Evolutionary conservation across 1,284 basidiomycete genomes (phyloP), one percentile per base, ranked within the genome.

Genomic region (Apiotrichum siamense): DNA sequence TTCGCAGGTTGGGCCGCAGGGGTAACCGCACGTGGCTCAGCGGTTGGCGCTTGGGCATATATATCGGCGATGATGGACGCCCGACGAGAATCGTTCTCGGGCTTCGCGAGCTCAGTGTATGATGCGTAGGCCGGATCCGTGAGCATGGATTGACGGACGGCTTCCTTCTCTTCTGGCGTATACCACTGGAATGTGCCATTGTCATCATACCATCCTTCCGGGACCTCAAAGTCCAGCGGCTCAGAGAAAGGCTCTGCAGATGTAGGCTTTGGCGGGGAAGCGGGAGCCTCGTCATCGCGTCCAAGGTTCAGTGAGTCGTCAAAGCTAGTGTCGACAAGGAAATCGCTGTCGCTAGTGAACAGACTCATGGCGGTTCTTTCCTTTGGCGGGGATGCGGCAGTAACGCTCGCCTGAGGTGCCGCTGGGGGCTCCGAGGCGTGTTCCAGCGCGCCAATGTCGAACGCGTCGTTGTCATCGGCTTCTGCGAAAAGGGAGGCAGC

Each of bases 191-290:
- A 72, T 32, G 60, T 50, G 24, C 65, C 67, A 20, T 52, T 42
- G 18, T 72, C 69, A 49, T 71, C 66, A 42, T 66, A 71, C 70
- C 70, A 72, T 24, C 70, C 70, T 43, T 67, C 56, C 0, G 70
- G 70, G 1, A 72, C 60, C 13, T 70, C 63, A 31, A 67, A 58
- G 29, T 61, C 62, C 23, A 59, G 29, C 20, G 49, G 60, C 11
- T 52, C 60, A 0, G 42, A 49, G 18, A 33, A 24, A 11, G 21
- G 26, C 15, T 26, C 51, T 23, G 40, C 26, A 7, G 24, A n/a
- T n/a, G n/a, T 18, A 7, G 24, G 40, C 11, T 18, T 10, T 40
- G 36, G 17, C 12, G 36, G 44, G 29, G 43, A 42, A 11, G 13
- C 12, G 2, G 40, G 40, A 3, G 7, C 15, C 27, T 31, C 7